These are phyloP conservation scores for Trichoderma gamsii DNA, from an alignment of 495 filamentous ascomycete species.

Conservation along the genomic window DNA sequence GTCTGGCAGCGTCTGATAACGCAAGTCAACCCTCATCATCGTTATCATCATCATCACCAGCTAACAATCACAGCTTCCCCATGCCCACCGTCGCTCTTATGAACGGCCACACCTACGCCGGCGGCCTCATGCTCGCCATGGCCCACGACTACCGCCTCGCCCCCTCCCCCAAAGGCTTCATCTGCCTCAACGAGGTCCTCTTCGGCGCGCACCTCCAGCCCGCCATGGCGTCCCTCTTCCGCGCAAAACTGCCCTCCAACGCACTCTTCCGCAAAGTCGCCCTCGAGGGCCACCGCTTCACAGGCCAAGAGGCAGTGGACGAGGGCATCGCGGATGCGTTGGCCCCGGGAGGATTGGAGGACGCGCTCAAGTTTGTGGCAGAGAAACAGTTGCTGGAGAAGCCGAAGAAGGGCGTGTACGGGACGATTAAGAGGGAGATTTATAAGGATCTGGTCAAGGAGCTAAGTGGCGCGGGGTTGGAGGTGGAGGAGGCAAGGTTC, in stretches of 20 bases:
- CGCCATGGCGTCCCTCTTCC: conserved; percentile 68
- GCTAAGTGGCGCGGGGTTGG: conserved; percentile 39
- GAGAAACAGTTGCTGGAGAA: conserved; percentile 53
- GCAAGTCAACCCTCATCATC: conserved; percentile 27
- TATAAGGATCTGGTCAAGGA: conserved; percentile 54
- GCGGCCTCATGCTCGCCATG: conserved; percentile 74
- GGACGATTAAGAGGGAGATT: conserved; percentile 65
- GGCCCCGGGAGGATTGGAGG: conserved; percentile 51
- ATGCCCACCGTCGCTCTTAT: conserved; percentile 77
- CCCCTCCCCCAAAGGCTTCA: conserved; percentile 59
- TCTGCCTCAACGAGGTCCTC: conserved; percentile 74
- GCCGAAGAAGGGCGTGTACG: conserved; percentile 57
- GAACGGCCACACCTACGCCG: conserved; percentile 79
- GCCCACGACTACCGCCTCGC: conserved; percentile 77
- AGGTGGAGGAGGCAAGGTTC: conserved; percentile 38
- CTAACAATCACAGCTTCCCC: conserved; percentile 48
- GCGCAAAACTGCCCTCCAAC: conserved; percentile 53
- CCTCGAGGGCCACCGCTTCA: conserved; percentile 62
- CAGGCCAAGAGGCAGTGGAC: conserved; percentile 51
- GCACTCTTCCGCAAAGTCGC: conserved; percentile 55
- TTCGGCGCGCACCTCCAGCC: conserved; percentile 66
- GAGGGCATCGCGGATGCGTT: conserved; percentile 62
- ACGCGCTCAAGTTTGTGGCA: conserved; percentile 48
- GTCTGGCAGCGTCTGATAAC: conserved; percentile 57
- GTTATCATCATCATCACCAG: neutral